These are phyloP conservation scores for Barnettozyma pratensis DNA, from an alignment of 805 yeast species.

Conservation along the genomic window DNA sequence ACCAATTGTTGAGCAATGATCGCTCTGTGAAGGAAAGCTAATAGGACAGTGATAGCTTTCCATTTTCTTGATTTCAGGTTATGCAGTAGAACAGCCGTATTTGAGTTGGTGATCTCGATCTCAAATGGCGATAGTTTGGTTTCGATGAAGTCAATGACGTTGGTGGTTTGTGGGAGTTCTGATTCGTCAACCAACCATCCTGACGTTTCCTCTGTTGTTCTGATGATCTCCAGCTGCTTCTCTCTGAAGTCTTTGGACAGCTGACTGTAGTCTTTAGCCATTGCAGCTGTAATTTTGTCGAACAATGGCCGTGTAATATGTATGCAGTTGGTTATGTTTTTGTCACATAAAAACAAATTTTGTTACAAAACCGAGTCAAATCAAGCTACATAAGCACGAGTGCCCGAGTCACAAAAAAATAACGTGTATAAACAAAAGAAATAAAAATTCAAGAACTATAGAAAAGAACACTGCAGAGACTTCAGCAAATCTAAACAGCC, in stretches of 20 bases:
- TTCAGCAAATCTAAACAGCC: constrained; percentile 36
- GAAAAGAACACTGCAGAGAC: neutral
- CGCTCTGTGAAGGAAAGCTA: constrained; percentile 52
- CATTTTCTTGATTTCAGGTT: constrained; percentile 26
- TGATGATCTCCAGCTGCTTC: neutral
- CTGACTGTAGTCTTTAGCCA: neutral
- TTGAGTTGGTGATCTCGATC: constrained; percentile 33
- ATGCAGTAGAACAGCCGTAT: constrained; percentile 25
- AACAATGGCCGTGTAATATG: too few species aligned
- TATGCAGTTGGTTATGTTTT: too few species aligned
- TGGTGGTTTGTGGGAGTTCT: neutral
- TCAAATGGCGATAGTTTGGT: constrained; percentile 20
- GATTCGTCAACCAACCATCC: neutral
- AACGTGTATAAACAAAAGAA: neutral
- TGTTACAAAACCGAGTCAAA: too few species aligned
- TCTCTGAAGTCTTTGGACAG: neutral
- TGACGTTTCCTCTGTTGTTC: neutral
- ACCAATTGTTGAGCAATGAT: constrained; percentile 47
- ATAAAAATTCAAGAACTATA: neutral
- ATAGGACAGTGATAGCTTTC: constrained; percentile 37
- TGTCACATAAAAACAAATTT: too few species aligned
- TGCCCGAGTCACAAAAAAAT: neutral
- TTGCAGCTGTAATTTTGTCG: neutral
- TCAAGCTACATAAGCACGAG: too few species aligned
- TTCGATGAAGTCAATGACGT: constrained; percentile 2